phyloP scores from a whole-genome alignment of 768 basidiomycete genomes.

The Lentinula aciculospora region DNA sequence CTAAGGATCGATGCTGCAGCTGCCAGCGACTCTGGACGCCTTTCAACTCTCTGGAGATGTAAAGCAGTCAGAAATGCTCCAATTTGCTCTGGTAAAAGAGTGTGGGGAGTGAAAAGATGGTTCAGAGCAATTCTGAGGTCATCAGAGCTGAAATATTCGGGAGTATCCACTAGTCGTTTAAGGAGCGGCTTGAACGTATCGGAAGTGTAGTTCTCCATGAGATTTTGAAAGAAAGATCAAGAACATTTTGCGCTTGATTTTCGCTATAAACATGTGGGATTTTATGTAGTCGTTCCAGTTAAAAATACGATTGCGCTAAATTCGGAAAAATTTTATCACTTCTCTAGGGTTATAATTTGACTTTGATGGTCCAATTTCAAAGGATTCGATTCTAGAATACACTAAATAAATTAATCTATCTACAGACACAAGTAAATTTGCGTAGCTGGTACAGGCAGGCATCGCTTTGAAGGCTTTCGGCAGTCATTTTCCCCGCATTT shows the following conservation, averaged over 20 bases:
- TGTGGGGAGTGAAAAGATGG: conserved; percentile 65
- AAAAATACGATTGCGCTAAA: background rate
- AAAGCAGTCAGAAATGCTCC: conserved; percentile 89
- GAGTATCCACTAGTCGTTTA: conserved; percentile 72
- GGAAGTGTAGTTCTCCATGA: conserved; percentile 14
- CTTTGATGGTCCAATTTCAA: too few relatives aligned
- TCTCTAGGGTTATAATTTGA: too few relatives aligned
- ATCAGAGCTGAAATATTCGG: conserved; percentile 73
- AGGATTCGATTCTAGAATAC: too few relatives aligned
- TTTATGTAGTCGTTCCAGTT: background rate
- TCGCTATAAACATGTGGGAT: background rate
- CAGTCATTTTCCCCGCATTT: background rate
- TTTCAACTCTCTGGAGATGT: conserved; percentile 74
- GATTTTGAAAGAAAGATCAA: background rate
- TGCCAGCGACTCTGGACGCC: conserved; percentile 69
- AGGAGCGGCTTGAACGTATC: conserved; percentile 73
- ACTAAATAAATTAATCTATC: too few relatives aligned
- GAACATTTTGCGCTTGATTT: background rate
- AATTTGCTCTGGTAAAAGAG: conserved; percentile 66
- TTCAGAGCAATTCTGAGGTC: conserved; percentile 73
- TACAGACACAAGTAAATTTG: too few relatives aligned
- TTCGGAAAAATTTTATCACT: background rate
- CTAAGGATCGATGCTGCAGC: conserved; percentile 75
- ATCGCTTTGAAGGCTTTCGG: background rate
- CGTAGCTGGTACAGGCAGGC: too few relatives aligned